phyloP scores from a whole-genome alignment of 257 asterid species.

The Nyctanthes arbortristis region DNA sequence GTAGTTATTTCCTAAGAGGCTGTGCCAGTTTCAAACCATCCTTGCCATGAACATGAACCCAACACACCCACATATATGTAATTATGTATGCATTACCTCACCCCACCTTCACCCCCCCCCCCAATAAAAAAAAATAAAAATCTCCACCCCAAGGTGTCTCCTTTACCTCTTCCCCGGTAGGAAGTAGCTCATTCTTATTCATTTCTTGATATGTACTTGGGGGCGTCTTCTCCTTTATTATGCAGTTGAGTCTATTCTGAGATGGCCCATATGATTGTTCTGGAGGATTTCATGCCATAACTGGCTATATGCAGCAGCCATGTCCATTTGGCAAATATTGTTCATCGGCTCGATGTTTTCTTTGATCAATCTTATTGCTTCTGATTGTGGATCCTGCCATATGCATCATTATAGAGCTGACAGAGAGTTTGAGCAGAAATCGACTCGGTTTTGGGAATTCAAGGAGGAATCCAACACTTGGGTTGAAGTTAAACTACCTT shows the following conservation, averaged over 20 bases:
- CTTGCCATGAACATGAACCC: slow-evolving; percentile 19
- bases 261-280: slow-evolving; percentile 38
- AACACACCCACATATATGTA: slow-evolving; percentile 1
- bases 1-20: slow-evolving; percentile 10
- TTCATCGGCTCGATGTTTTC: slow-evolving; percentile 33
- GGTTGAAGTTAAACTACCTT: slow-evolving; percentile 68
- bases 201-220: slow-evolving; percentile 20
- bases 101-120: not conserved
- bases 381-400: slow-evolving; percentile 40
- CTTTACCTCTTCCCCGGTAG: not conserved
- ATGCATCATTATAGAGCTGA: slow-evolving; percentile 36
- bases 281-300: not conserved
- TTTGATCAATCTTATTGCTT: slow-evolving; percentile 7
- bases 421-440: slow-evolving; percentile 60
- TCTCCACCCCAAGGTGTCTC: not conserved
- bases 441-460: slow-evolving; percentile 68
- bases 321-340: slow-evolving; percentile 35
- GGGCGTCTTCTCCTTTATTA: slow-evolving; percentile 25
- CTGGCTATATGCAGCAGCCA: slow-evolving; percentile 26
- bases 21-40: slow-evolving; percentile 10
- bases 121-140: not conserved
- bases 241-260: slow-evolving; percentile 24
- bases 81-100: not conserved
- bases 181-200: slow-evolving; percentile 10
- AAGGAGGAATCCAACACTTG: slow-evolving; percentile 58